Percentiles rank a stretch among this genome's conserved stretches.
Conservation (phyloP, 2,329 filamentous ascomycete species). For the Parascedosporium putredinis region DNA sequence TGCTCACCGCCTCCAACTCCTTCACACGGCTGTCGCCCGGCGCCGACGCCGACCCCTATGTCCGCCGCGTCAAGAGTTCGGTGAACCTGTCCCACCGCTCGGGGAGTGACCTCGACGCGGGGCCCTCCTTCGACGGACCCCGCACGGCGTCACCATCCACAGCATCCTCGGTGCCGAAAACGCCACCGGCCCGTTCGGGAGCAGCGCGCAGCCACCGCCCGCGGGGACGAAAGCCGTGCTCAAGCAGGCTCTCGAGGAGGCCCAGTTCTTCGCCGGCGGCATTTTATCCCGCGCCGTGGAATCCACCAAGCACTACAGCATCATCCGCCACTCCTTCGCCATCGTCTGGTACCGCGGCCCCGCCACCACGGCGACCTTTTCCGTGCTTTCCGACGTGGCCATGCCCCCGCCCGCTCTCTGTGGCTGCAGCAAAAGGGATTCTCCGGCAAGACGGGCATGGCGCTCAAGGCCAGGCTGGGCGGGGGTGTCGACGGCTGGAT, state of each 20-base stretch:
- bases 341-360: slow-evolving; percentile 58
- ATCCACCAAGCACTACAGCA: slow-evolving; percentile 54
- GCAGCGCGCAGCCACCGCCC: too few species aligned
- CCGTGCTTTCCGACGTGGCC: slow-evolving; percentile 49
- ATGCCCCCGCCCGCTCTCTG: slow-evolving; percentile 48
- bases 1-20: background rate
- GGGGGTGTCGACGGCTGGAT: slow-evolving; percentile 52
- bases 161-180: background rate
- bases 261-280: slow-evolving; percentile 54
- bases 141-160: background rate
- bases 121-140: background rate
- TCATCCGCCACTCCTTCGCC: slow-evolving; percentile 55
- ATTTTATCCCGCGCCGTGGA: slow-evolving; percentile 53
- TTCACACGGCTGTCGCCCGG: background rate
- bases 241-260: slow-evolving; percentile 43
- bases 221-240: background rate
- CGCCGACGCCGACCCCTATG: background rate
- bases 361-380: slow-evolving; percentile 52
- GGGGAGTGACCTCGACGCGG: background rate
- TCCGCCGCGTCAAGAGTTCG: background rate
- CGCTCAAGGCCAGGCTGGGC: slow-evolving; percentile 51
- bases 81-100: background rate
- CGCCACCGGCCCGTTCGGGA: background rate
- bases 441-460: slow-evolving; percentile 59
- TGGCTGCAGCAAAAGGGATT: slow-evolving; percentile 62